phyloP scores from a whole-genome alignment of 2,329 filamentous ascomycete genomes.

The Gliomastix tumulicola region DNA sequence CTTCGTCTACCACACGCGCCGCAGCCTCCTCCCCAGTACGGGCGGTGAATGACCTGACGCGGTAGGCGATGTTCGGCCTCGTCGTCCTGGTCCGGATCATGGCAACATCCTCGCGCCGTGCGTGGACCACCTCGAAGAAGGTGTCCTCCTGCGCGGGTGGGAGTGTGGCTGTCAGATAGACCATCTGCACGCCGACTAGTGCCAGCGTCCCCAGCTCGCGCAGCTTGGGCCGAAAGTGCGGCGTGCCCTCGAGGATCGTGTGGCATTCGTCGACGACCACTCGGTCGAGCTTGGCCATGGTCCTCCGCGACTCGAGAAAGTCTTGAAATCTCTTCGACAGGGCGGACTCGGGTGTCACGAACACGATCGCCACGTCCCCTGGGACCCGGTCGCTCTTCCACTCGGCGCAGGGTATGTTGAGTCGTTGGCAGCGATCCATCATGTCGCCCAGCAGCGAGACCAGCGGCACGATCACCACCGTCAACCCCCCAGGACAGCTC shows the following conservation, averaged over 20 bases:
- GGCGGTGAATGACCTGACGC: background rate
- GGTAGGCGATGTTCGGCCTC: background rate
- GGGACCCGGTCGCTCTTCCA: background rate
- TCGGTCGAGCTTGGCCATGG: background rate
- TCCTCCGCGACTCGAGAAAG: background rate
- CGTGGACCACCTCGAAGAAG: background rate
- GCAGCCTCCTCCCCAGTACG: background rate
- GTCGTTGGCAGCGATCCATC: background rate
- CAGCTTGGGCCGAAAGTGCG: constrained; percentile 1
- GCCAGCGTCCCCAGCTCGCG: background rate
- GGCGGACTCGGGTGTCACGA: constrained; percentile 1
- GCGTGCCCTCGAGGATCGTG: background rate
- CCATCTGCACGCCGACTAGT: background rate
- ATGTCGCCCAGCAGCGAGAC: constrained; percentile 1
- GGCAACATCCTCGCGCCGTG: background rate
- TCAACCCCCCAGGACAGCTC: background rate
- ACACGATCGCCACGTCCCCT: background rate
- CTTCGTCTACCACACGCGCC: background rate
- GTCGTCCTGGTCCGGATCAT: background rate
- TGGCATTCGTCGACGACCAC: constrained; percentile 1
- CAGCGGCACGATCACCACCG: constrained; percentile 3
- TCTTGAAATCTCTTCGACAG: constrained; percentile 1
- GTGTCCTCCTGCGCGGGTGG: background rate
- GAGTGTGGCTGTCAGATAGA: constrained; percentile 1
- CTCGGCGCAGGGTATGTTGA: background rate